These are phyloP conservation scores for Platismatia glauca DNA, from an alignment of 495 filamentous ascomycete genomes.

Conservation along the genomic window DNA sequence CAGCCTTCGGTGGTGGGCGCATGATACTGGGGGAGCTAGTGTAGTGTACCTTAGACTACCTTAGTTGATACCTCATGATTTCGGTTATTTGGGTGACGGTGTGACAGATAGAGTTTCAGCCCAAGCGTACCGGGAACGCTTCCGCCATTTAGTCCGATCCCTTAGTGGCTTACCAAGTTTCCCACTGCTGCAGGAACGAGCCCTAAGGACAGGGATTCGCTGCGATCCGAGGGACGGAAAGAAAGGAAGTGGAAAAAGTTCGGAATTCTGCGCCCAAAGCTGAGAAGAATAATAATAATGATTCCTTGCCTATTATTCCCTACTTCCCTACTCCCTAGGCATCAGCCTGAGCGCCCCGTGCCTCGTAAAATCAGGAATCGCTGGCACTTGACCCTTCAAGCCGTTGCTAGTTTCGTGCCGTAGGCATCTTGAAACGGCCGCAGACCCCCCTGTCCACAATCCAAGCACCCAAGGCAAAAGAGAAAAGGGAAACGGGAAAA, in stretches of 20 bases:
- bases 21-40: no score
- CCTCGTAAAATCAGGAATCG: background rate
- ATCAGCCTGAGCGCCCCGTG: background rate
- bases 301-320: no score
- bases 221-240: background rate
- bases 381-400: background rate
- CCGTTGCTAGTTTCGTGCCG: conserved; percentile 10
- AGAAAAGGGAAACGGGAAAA: background rate
- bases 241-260: background rate
- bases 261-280: background rate
- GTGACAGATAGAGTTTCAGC: background rate
- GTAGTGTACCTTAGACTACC: background rate
- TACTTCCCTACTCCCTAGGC: background rate
- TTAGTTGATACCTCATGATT: background rate
- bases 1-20: no score
- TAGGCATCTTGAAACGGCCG: conserved; percentile 18
- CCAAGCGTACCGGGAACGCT: background rate
- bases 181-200: conserved; percentile 13
- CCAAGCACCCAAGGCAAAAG: no score
- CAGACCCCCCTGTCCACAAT: conserved; percentile 6
- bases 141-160: background rate
- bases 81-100: no score
- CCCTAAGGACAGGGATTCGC: conserved; percentile 8
- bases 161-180: conserved; percentile 10
- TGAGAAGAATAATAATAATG: background rate